phyloP scores from a whole-genome alignment of 208 protist species.

The Trypanosoma lewisi region DNA sequence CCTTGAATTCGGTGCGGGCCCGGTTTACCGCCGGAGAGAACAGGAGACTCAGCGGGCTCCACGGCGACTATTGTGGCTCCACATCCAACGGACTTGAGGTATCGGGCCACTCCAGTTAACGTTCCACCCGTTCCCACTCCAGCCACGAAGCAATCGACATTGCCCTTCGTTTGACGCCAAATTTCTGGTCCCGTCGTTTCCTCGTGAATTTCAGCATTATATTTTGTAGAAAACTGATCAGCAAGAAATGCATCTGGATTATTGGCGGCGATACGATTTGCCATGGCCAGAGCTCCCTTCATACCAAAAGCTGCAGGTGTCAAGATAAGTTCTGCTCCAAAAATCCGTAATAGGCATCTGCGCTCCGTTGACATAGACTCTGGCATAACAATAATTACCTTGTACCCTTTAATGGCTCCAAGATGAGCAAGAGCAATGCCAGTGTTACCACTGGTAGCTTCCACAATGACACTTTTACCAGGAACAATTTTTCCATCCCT shows the following conservation, averaged over 20 bases:
- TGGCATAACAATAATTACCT: slow-evolving; percentile 90
- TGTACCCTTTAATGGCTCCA: slow-evolving; percentile 78
- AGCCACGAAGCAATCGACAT: slow-evolving; percentile 83
- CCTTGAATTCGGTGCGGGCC: slow-evolving; percentile 91
- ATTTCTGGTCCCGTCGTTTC: slow-evolving; percentile 92
- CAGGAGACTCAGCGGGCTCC: slow-evolving; percentile 84
- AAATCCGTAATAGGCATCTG: slow-evolving; percentile 76
- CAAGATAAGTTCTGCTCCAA: slow-evolving; percentile 87
- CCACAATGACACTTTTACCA: slow-evolving; percentile 84
- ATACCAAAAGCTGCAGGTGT: slow-evolving; percentile 88
- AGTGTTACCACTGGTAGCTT: slow-evolving; percentile 90
- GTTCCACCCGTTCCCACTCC: slow-evolving; percentile 90
- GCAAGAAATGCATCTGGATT: slow-evolving; percentile 77
- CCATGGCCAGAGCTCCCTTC: slow-evolving; percentile 84
- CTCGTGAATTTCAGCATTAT: slow-evolving; percentile 87
- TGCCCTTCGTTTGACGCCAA: slow-evolving; percentile 70
- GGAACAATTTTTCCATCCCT: slow-evolving; percentile 72
- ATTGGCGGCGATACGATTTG: slow-evolving; percentile 66
- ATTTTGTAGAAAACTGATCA: slow-evolving; percentile 86
- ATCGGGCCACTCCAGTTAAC: slow-evolving; percentile 68
- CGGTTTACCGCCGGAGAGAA: slow-evolving; percentile 75
- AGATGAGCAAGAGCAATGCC: slow-evolving; percentile 84
- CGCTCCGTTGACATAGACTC: slow-evolving; percentile 90
- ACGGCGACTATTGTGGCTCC: slow-evolving; percentile 69
- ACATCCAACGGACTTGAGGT: slow-evolving; percentile 59